Base-by-base conservation (phyloP, 2,329 filamentous ascomycete genomes). In the Botrytis byssoidea region DNA sequence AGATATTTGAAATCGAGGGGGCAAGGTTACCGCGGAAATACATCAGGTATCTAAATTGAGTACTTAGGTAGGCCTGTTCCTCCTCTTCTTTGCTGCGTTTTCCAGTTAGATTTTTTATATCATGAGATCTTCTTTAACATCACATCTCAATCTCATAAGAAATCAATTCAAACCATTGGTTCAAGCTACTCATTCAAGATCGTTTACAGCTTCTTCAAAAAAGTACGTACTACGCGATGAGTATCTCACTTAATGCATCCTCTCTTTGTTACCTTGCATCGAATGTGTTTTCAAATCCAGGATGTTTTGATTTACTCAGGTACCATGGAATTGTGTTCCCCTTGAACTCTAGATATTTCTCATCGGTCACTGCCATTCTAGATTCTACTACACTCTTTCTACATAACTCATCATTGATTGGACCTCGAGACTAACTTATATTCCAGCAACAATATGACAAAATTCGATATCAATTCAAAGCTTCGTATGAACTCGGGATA, bases 401-500 rank as follows among this genome's bases (percentile, higher is more conserved):
- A n/a, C 25, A 51, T 12, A 6, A 1, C 40, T 64, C 42, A 29
- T 25, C 20, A 40, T 29, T 40, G 14, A 29, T 44, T 25, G 29
- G 3, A 35, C 22, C 32, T 64, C 37, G 7, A 55, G 12, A 35
- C 60, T 67, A 16, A 72, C 61, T 29, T 18, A 8, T 9, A 35
- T 20, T 20, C 5, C 32, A 42, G 37, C 35, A 78, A 73, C 18
- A 78, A 66, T 69, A 86, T 86, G 85, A 77, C 83, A 25, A 79
- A 79, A 46, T 78, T 87, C 18, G 81, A 81, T 29, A 84, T 88
- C 16, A 88, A 83, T 42, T 84, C 88, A 69, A 84, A 83, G 71
- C 79, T 80, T 44, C 77, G 73, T 8, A 75, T 91, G 82, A 86
- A 86, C 71, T 90, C 88, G 25, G 89, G 89, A 59, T 85, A 89